Percentiles rank a stretch among this genome's conserved stretches.
Conservation (phyloP, 192 early-diverging fungal genomes). For the Entomortierella parvispora region DNA sequence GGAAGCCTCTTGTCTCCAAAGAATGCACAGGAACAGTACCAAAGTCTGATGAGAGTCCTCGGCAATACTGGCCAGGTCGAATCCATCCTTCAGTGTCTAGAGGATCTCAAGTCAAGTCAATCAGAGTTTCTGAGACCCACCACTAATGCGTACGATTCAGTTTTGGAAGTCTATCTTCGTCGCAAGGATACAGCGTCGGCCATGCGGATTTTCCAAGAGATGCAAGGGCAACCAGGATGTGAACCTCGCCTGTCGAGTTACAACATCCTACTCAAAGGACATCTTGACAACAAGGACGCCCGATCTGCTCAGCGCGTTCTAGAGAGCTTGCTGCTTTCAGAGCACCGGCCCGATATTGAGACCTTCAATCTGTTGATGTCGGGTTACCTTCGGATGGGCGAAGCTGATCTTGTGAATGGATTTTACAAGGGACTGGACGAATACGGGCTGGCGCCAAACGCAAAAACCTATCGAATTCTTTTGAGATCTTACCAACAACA, state of each 20-base stretch:
- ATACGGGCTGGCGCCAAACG: slow-evolving; percentile 39
- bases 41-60: slow-evolving; percentile 35
- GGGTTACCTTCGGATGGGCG: slow-evolving; percentile 47
- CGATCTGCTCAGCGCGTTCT: slow-evolving; percentile 25
- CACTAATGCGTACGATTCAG: slow-evolving; percentile 3
- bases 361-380: slow-evolving; percentile 48
- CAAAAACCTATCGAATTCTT: slow-evolving; percentile 42
- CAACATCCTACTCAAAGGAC: slow-evolving; percentile 31
- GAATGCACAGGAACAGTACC: slow-evolving; percentile 38
- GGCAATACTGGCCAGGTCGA: slow-evolving; percentile 17
- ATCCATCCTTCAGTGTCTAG: slow-evolving; percentile 18
- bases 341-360: slow-evolving; percentile 39
- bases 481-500: slow-evolving; percentile 37
- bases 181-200: slow-evolving; percentile 14
- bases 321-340: slow-evolving; percentile 30
- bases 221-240: slow-evolving; percentile 19
- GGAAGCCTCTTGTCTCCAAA: neutral
- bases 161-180: slow-evolving; percentile 21
- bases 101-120: slow-evolving; percentile 28
- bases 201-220: slow-evolving; percentile 28
- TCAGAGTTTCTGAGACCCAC: slow-evolving; percentile 19
- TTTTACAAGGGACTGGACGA: slow-evolving; percentile 48
- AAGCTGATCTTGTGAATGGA: slow-evolving; percentile 39
- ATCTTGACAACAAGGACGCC: slow-evolving; percentile 37
- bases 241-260: slow-evolving; percentile 32